phyloP scores from a whole-genome alignment of 2,329 filamentous ascomycete species.

The Neodidymelliopsis sp. region DNA sequence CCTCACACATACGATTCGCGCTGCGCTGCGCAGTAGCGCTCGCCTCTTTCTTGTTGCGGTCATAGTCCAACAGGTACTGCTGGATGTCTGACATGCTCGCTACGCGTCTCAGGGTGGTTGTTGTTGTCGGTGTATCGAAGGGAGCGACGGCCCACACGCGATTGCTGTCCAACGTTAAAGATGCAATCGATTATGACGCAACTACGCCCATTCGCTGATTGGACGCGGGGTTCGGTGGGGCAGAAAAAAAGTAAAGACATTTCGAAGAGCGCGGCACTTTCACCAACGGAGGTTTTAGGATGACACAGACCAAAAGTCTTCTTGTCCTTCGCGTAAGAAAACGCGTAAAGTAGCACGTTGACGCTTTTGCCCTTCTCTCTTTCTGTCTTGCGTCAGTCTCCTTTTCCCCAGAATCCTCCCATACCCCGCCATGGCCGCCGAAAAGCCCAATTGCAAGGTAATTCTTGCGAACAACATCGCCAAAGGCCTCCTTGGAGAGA shows the following conservation, averaged over 20 bases:
- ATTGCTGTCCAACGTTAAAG: slow-evolving; percentile 20
- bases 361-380: not conserved
- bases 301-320: slow-evolving; percentile 20
- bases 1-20: slow-evolving; percentile 47
- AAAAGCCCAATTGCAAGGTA: slow-evolving; percentile 78
- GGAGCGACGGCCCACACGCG: slow-evolving; percentile 15
- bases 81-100: slow-evolving; percentile 60
- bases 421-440: slow-evolving; percentile 45
- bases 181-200: slow-evolving; percentile 25
- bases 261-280: slow-evolving; percentile 14
- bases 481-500: slow-evolving; percentile 79
- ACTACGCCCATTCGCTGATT: slow-evolving; percentile 22
- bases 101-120: slow-evolving; percentile 13
- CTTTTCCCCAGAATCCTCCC: slow-evolving; percentile 6
- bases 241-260: slow-evolving; percentile 23
- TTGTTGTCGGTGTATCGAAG: slow-evolving; percentile 8
- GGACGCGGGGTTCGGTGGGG: slow-evolving; percentile 18
- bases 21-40: slow-evolving; percentile 52
- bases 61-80: slow-evolving; percentile 60
- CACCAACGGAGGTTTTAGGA: slow-evolving; percentile 17
- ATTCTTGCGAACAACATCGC: slow-evolving; percentile 88
- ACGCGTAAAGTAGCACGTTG: slow-evolving; percentile 16
- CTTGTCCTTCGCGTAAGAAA: slow-evolving; percentile 13
- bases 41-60: slow-evolving; percentile 57
- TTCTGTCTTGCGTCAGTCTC: not conserved